phyloP scores from a whole-genome alignment of 139 green algal species.

The Coelastrella sp. region DNA sequence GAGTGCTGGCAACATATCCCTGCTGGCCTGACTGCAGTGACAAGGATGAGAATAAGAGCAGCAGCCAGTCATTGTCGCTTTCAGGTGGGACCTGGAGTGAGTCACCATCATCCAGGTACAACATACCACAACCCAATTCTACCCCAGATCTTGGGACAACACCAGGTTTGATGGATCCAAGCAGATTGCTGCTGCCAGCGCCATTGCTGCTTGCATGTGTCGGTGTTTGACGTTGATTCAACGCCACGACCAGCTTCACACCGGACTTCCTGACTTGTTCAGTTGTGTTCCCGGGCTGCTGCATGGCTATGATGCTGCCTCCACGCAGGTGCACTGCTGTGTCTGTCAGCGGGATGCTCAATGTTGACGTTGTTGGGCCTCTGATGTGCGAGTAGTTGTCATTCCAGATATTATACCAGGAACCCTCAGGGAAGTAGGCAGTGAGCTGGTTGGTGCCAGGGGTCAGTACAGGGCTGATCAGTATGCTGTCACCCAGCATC shows the following conservation, averaged over 20 bases:
- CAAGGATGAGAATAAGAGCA: background rate
- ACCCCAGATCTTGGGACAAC: background rate
- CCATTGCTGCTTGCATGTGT: background rate
- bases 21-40: too few species aligned
- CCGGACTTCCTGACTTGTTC: background rate
- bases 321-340: background rate
- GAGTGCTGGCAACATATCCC: background rate
- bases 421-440: constrained; percentile 11
- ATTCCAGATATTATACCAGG: constrained; percentile 17
- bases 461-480: constrained; percentile 1
- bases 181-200: background rate
- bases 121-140: constrained; percentile 5
- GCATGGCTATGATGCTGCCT: constrained; percentile 3
- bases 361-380: background rate
- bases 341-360: background rate
- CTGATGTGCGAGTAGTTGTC: background rate
- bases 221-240: background rate
- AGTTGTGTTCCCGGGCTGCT: background rate
- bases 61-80: background rate
- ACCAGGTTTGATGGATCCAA: background rate
- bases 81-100: background rate
- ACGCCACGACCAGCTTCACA: background rate
- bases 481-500: constrained; percentile 35
- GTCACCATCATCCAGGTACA: constrained; percentile 25
- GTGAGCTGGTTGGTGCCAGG: background rate